These are phyloP conservation scores for Oxytropis ochrocephala DNA, from an alignment of 306 rosid species.

Conservation along the genomic window DNA sequence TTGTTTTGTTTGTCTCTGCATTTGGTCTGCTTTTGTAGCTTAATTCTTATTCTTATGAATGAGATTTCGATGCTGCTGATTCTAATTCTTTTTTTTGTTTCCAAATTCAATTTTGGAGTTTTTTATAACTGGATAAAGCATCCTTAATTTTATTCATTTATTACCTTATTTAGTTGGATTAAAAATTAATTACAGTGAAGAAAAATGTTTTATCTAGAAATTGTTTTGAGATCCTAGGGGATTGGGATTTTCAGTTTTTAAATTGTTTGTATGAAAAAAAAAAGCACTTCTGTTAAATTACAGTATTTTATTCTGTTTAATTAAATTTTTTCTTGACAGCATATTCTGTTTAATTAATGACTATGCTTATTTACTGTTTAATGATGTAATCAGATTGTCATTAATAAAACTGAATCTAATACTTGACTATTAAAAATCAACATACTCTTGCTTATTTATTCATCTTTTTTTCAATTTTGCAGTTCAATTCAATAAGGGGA, in stretches of 20 bases:
- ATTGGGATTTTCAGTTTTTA: background rate
- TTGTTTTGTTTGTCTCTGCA: background rate
- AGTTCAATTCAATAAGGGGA: constrained; percentile 20
- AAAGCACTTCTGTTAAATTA: background rate
- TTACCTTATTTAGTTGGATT: background rate
- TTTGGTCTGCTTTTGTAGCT: background rate
- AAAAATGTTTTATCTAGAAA: background rate
- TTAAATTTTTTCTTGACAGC: too few relatives aligned
- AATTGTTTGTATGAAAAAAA: background rate
- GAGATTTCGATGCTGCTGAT: background rate
- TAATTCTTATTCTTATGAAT: background rate
- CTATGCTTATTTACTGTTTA: background rate
- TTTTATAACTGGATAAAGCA: background rate
- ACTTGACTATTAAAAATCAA: background rate
- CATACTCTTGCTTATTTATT: background rate
- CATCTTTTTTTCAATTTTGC: constrained; percentile 1
- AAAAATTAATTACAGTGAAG: background rate
- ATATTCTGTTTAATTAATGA: background rate
- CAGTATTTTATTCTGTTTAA: background rate
- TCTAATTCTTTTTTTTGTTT: background rate
- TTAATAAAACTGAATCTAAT: background rate
- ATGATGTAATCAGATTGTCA: background rate
- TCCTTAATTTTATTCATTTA: background rate
- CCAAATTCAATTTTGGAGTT: background rate
- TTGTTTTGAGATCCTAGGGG: background rate